A percentile compares a stretch with the other conserved stretches of the same genome.
phyloP scores from a whole-genome alignment of 306 rosid genomes.

The Cyamopsis tetragonoloba region DNA sequence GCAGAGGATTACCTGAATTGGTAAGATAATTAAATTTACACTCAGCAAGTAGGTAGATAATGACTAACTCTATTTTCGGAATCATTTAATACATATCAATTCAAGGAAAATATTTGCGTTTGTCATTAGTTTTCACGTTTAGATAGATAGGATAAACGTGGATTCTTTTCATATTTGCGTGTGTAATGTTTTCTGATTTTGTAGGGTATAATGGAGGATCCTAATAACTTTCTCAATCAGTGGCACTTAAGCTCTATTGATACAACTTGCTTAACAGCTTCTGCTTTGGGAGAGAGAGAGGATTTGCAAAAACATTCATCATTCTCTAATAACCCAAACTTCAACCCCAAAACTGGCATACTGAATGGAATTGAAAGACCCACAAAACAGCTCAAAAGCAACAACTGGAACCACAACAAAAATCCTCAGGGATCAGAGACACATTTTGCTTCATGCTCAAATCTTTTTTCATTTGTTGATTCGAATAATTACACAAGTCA shows the following conservation, averaged over 20 bases:
- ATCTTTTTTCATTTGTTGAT: conserved; percentile 48
- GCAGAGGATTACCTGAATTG: conserved; percentile 52
- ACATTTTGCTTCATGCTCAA: conserved; percentile 42
- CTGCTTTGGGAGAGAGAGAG: conserved; percentile 63
- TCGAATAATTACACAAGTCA: conserved; percentile 43
- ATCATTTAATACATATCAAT: neutral
- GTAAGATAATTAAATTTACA: conserved; percentile 32
- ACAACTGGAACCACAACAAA: conserved; percentile 46
- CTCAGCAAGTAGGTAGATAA: neutral
- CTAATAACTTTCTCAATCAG: conserved; percentile 44
- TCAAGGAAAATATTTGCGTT: neutral
- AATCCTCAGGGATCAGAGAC: conserved; percentile 30
- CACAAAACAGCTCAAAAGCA: conserved; percentile 45
- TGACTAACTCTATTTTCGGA: neutral
- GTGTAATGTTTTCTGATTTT: conserved; percentile 1
- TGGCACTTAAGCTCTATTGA: conserved; percentile 61
- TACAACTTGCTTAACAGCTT: conserved; percentile 43
- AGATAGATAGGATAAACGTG: too few species aligned
- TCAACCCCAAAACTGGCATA: conserved; percentile 41
- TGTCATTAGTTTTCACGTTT: too few species aligned
- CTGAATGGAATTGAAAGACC: conserved; percentile 38
- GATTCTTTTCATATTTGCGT: too few species aligned
- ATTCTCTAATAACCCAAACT: conserved; percentile 35
- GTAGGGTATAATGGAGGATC: conserved; percentile 68
- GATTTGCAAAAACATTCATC: conserved; percentile 45